phyloP scores from a whole-genome alignment of 441 rosid genomes.

The Rhodomyrtus psidioides region DNA sequence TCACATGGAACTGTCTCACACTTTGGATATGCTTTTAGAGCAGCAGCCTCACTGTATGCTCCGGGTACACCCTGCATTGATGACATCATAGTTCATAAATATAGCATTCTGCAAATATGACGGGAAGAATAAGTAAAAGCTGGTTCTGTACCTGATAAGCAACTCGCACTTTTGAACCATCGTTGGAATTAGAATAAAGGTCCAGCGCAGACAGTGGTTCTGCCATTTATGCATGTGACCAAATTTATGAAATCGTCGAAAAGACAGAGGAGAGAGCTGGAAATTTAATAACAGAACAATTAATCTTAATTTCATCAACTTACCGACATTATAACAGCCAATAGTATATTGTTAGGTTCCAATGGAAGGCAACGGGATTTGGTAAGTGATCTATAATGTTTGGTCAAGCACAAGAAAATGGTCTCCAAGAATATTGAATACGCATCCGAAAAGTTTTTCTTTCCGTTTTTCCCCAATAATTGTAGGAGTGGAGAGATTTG shows the following conservation, averaged over 20 bases:
- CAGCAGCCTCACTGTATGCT: constrained; percentile 92
- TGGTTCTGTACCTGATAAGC: constrained; percentile 67
- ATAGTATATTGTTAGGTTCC: background rate
- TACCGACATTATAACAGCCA: background rate
- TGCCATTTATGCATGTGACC: constrained; percentile 26
- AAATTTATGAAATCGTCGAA: background rate
- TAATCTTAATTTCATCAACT: background rate
- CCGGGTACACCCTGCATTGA: constrained; percentile 73
- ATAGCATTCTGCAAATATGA: background rate
- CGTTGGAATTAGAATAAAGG: constrained; percentile 27
- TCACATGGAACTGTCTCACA: constrained; percentile 94
- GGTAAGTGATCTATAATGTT: background rate
- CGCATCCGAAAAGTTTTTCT: background rate
- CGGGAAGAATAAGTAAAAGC: background rate
- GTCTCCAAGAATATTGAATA: background rate
- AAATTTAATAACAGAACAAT: background rate
- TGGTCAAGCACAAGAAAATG: background rate
- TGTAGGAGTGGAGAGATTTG: background rate
- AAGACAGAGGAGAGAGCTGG: background rate
- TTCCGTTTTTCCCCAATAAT: background rate
- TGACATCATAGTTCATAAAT: constrained; percentile 5
- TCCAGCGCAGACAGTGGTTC: constrained; percentile 63
- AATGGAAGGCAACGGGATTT: background rate
- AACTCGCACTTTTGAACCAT: constrained; percentile 53
- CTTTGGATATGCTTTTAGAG: constrained; percentile 73